phyloP scores from a whole-genome alignment of 2,329 filamentous ascomycete species.

The Keithomyces neogunnii region DNA sequence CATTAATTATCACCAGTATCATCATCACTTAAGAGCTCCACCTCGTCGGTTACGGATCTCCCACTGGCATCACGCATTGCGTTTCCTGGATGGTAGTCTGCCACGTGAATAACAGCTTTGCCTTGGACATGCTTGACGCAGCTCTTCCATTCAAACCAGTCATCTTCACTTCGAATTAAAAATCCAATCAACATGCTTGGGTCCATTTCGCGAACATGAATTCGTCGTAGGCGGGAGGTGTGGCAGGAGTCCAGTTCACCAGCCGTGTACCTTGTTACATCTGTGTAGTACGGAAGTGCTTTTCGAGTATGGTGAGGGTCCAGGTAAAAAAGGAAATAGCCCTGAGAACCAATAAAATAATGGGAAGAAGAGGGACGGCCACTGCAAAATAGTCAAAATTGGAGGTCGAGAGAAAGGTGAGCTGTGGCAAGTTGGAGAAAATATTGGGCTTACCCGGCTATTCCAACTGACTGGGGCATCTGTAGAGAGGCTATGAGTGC shows the following conservation, averaged over 20 bases:
- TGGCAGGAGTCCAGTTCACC: slow-evolving; percentile 81
- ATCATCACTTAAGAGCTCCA: slow-evolving; percentile 78
- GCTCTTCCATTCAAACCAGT: slow-evolving; percentile 77
- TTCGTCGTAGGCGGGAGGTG: slow-evolving; percentile 70
- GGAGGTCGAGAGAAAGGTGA: not conserved
- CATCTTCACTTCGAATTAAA: slow-evolving; percentile 69
- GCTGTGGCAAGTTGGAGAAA: not conserved
- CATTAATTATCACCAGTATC: slow-evolving; percentile 36
- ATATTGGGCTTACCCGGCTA: slow-evolving; percentile 64
- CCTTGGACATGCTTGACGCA: slow-evolving; percentile 68
- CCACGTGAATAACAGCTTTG: slow-evolving; percentile 79
- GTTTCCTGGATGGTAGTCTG: slow-evolving; percentile 56
- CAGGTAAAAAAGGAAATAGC: slow-evolving; percentile 81
- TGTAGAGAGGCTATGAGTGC: slow-evolving; percentile 79
- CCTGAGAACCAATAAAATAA: slow-evolving; percentile 54
- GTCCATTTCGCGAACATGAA: slow-evolving; percentile 90
- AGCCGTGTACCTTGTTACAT: slow-evolving; percentile 49
- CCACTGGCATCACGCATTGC: slow-evolving; percentile 48
- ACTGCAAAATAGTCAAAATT: slow-evolving; percentile 33
- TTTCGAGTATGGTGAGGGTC: slow-evolving; percentile 85
- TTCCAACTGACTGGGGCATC: slow-evolving; percentile 88
- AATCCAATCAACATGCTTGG: slow-evolving; percentile 97
- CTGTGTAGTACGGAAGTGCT: slow-evolving; percentile 54
- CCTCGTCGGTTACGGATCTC: slow-evolving; percentile 74
- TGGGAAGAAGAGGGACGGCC: slow-evolving; percentile 84